A percentile compares a stretch with the other conserved stretches of the same genome.
Evolutionary conservation across 176 grass and related monocot species (phyloP).

Genomic region (Alloteropsis semialata): DNA sequence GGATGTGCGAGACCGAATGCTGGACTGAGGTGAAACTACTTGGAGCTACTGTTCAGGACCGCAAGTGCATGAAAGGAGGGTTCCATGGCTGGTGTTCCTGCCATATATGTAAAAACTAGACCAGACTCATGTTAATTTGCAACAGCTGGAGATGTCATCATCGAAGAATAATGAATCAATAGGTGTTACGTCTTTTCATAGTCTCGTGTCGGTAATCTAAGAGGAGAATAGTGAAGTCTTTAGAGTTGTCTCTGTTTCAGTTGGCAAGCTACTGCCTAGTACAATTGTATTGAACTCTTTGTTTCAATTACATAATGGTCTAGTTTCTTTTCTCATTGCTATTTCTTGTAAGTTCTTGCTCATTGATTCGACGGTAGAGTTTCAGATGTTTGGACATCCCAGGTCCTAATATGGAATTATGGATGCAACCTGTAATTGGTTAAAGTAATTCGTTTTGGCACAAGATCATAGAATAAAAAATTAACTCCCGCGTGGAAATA

Average conservation of each 20-base stretch:
- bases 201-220: not conserved
- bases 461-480: no score
- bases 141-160: not conserved
- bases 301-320: not conserved
- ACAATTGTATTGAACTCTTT: not conserved
- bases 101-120: not conserved
- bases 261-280: not conserved
- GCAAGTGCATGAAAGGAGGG: constrained; percentile 9
- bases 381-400: no score
- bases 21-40: constrained; percentile 10
- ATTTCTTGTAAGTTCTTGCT: not conserved
- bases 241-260: not conserved
- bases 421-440: no score
- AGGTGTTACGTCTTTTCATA: not conserved
- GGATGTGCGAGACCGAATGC: constrained; percentile 30
- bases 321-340: not conserved
- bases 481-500: no score
- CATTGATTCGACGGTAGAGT: no score
- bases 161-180: not conserved
- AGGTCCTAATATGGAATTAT: no score
- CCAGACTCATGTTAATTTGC: not conserved
- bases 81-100: not conserved
- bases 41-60: not conserved
- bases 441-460: no score
- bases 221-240: not conserved